A percentile compares a stretch with the other conserved stretches of the same genome.
phyloP scores from a whole-genome alignment of 805 yeast genomes.

The Metschnikowia picachoensis region DNA sequence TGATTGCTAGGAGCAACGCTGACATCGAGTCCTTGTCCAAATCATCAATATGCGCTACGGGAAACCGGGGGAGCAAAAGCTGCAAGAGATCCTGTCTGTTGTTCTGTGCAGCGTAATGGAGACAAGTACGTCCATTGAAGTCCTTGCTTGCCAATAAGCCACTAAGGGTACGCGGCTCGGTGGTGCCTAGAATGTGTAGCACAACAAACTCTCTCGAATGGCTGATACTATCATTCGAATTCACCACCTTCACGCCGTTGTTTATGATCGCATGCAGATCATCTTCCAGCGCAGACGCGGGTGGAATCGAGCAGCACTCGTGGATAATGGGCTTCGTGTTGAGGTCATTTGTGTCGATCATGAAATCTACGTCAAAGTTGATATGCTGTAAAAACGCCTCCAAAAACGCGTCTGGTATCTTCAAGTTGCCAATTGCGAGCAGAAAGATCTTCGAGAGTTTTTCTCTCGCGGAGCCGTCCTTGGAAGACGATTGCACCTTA shows the following conservation, averaged over 20 bases:
- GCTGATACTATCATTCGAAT: slow-evolving; percentile 34
- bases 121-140: slow-evolving; percentile 71
- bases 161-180: slow-evolving; percentile 15
- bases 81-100: slow-evolving; percentile 43
- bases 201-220: slow-evolving; percentile 39
- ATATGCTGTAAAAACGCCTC: slow-evolving; percentile 45
- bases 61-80: slow-evolving; percentile 37
- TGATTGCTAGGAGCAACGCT: slow-evolving; percentile 76
- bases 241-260: slow-evolving; percentile 40
- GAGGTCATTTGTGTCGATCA: slow-evolving; percentile 59
- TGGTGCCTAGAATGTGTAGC: slow-evolving; percentile 27
- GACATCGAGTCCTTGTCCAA: slow-evolving; percentile 76
- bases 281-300: slow-evolving; percentile 30
- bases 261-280: slow-evolving; percentile 36
- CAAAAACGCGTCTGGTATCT: slow-evolving; percentile 60
- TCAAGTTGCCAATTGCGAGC: slow-evolving; percentile 59
- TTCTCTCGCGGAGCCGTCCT: slow-evolving; percentile 15
- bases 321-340: slow-evolving; percentile 70
- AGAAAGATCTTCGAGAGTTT: slow-evolving; percentile 68
- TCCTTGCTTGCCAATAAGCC: slow-evolving; percentile 44
- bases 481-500: slow-evolving; percentile 27
- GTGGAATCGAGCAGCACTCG: slow-evolving; percentile 49
- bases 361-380: slow-evolving; percentile 51
- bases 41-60: slow-evolving; percentile 39
- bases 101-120: slow-evolving; percentile 79